A percentile compares a stretch with the other conserved stretches of the same genome.
Conservation (phyloP, 371 early-diverging fungal species). For the Rhizopus sp. region DNA sequence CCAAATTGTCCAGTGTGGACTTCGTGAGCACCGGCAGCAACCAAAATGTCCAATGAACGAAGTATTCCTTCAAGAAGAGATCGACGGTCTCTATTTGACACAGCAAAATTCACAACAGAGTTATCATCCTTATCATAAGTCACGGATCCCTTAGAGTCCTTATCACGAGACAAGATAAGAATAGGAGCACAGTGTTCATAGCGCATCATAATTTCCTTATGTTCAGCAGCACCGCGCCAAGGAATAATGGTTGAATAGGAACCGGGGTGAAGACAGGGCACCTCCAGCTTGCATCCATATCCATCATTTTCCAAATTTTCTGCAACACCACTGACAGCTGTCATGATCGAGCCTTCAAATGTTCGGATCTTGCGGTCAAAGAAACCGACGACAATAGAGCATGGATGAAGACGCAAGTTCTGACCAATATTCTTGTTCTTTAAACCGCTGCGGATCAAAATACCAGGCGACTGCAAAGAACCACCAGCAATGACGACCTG, state of each 20-base stretch:
- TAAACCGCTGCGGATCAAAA: conserved; percentile 64
- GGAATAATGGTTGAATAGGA: conserved; percentile 36
- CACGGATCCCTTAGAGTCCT: conserved; percentile 44
- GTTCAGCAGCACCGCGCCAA: conserved; percentile 58
- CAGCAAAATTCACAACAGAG: conserved; percentile 39
- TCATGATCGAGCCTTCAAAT: conserved; percentile 71
- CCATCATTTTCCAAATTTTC: conserved; percentile 50
- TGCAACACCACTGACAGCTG: conserved; percentile 55
- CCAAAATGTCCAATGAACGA: conserved; percentile 52
- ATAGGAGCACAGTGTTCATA: conserved; percentile 22
- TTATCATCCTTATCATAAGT: conserved; percentile 37
- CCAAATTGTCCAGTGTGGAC: conserved; percentile 59
- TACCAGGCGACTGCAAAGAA: conserved; percentile 63
- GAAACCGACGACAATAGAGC: conserved; percentile 35
- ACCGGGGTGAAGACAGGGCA: conserved; percentile 60
- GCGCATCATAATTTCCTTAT: conserved; percentile 59
- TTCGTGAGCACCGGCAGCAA: conserved; percentile 37
- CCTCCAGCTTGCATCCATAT: conserved; percentile 75
- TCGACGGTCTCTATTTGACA: conserved; percentile 57
- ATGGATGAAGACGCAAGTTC: conserved; percentile 52
- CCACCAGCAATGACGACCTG: conserved; percentile 67
- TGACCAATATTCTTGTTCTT: conserved; percentile 67
- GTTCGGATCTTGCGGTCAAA: conserved; percentile 54
- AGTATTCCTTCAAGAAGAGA: conserved; percentile 56
- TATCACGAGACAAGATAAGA: conserved; percentile 23